Percentiles rank a stretch among this genome's conserved stretches.
Conservation (phyloP, 2,329 filamentous ascomycete genomes). For the Cryphonectria japonica region DNA sequence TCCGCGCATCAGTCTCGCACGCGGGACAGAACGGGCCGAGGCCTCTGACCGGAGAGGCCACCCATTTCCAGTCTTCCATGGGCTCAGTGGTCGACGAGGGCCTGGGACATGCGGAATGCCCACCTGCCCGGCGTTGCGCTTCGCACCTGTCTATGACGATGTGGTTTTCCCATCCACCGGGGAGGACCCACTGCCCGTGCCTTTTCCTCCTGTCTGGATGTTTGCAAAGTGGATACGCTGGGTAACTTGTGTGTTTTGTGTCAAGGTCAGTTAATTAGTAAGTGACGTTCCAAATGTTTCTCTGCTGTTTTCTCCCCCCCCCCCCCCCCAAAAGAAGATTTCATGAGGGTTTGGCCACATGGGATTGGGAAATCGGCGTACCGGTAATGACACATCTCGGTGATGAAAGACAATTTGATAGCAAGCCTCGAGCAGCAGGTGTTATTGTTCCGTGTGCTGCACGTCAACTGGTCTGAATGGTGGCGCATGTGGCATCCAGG, state of each 20-base stretch:
- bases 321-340: no score
- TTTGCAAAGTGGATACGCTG: background rate
- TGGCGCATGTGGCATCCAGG: background rate
- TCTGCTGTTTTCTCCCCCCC: background rate
- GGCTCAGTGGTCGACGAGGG: background rate
- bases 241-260: background rate
- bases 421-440: background rate
- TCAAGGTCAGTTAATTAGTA: background rate
- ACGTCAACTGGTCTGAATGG: background rate
- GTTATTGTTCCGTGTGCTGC: background rate
- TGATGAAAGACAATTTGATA: background rate
- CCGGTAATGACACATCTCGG: background rate
- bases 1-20: background rate
- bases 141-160: background rate
- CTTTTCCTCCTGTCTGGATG: conserved; percentile 8
- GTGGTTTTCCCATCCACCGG: conserved; percentile 5
- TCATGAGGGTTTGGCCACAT: background rate
- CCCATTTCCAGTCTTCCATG: background rate
- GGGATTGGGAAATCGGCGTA: background rate
- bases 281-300: background rate
- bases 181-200: background rate
- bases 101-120: background rate
- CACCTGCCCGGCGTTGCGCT: background rate
- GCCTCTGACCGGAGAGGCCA: background rate
- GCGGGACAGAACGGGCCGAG: conserved; percentile 2